Percentiles rank a stretch among this genome's conserved stretches.
Conservation (phyloP, 805 yeast genomes). For the Saccharomycopsis vini region DNA sequence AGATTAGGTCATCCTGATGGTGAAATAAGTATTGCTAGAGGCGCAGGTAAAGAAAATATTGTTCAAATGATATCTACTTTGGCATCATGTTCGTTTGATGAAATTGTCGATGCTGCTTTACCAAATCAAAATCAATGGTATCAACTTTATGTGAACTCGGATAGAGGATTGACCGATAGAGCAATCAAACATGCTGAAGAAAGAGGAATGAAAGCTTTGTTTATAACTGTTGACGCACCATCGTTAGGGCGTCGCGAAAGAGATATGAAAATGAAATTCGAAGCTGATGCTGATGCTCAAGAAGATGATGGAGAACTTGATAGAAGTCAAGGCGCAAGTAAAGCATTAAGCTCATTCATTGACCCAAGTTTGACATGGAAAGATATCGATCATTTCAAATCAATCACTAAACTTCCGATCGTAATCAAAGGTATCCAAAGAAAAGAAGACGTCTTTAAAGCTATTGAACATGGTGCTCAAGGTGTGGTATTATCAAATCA, state of each 20-base stretch:
- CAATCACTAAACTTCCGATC: slow-evolving; percentile 35
- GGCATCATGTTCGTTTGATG: slow-evolving; percentile 34
- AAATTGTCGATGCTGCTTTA: slow-evolving; percentile 30
- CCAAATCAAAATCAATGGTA: slow-evolving; percentile 36
- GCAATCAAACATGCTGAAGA: slow-evolving; percentile 32
- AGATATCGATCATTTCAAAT: slow-evolving; percentile 24
- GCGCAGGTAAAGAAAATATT: slow-evolving; percentile 32
- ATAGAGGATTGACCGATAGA: slow-evolving; percentile 26
- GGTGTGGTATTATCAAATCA: slow-evolving; percentile 67
- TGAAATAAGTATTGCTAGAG: slow-evolving; percentile 34
- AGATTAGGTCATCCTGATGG: slow-evolving; percentile 37
- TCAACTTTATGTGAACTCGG: slow-evolving; percentile 39
- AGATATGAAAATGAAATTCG: slow-evolving; percentile 34
- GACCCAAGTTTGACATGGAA: slow-evolving; percentile 28
- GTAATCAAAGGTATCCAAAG: slow-evolving; percentile 59
- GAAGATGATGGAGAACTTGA: slow-evolving; percentile 42
- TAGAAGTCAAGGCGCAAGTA: slow-evolving; percentile 62
- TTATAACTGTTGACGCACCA: slow-evolving; percentile 50
- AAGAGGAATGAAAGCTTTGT: slow-evolving; percentile 36
- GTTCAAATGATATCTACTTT: slow-evolving; percentile 41
- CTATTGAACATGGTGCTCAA: slow-evolving; percentile 48
- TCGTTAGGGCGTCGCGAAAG: slow-evolving; percentile 46
- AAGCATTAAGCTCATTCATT: slow-evolving; percentile 14
- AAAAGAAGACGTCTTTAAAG: slow-evolving; percentile 53
- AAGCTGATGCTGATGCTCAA: slow-evolving; percentile 18